Evolutionary conservation across 495 filamentous ascomycete species (phyloP).

Genomic region (Xylaria longipes): DNA sequence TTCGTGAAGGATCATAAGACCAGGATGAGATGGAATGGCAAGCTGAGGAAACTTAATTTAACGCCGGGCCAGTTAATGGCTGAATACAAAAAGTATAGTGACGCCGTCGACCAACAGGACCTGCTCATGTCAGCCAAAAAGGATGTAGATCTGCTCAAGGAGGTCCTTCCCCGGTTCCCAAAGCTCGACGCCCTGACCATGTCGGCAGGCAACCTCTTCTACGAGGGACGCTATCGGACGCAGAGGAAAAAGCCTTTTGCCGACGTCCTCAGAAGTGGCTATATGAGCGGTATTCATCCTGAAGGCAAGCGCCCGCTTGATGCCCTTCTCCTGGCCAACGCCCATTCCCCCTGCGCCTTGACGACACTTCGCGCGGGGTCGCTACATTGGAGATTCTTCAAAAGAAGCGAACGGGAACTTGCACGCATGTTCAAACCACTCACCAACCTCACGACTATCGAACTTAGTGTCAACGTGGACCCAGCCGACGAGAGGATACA

Average conservation of each 20-base stretch:
- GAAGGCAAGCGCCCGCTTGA: conserved; percentile 25
- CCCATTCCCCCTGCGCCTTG: conserved; percentile 8
- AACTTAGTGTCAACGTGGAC: conserved; percentile 7
- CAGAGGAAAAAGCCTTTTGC: conserved; percentile 7
- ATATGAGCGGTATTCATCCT: background rate
- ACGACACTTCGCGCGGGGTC: background rate
- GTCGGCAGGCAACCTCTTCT: conserved; percentile 8
- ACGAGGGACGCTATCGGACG: background rate
- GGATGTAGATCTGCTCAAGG: conserved; percentile 1
- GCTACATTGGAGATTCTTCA: conserved; percentile 22
- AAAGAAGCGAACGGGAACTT: conserved; percentile 14
- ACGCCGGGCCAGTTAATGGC: conserved; percentile 3
- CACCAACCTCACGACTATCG: conserved; percentile 23
- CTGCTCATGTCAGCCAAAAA: background rate
- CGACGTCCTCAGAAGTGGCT: background rate
- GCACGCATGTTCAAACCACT: conserved; percentile 19
- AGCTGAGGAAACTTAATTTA: conserved; percentile 10
- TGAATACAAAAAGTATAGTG: conserved; percentile 11
- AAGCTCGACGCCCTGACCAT: conserved; percentile 10
- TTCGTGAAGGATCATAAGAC: conserved; percentile 12
- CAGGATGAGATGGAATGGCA: conserved; percentile 8
- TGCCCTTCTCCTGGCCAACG: conserved; percentile 9
- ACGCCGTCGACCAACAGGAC: conserved; percentile 6
- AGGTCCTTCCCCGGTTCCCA: conserved; percentile 20
- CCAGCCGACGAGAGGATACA: conserved; percentile 13